A percentile compares a stretch with the other conserved stretches of the same genome.
phyloP scores from a whole-genome alignment of 2,329 filamentous ascomycete genomes.

The Orbilia javanica region DNA sequence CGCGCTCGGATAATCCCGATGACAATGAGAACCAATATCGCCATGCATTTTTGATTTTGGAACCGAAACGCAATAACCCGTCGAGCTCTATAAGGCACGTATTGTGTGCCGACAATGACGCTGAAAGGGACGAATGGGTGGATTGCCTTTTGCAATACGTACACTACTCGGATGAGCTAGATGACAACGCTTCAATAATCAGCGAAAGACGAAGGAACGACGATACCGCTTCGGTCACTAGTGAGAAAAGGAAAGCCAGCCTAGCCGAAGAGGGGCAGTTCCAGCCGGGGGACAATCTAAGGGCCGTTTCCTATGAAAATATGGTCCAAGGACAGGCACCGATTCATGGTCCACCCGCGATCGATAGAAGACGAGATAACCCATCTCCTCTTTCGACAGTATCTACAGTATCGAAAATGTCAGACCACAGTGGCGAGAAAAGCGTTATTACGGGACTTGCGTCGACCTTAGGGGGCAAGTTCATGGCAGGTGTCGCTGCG shows the following conservation, averaged over 20 bases:
- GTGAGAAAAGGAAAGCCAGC: conserved; percentile 67
- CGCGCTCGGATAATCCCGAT: conserved; percentile 72
- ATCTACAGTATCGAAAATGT: conserved; percentile 55
- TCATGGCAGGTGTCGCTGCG: conserved; percentile 68
- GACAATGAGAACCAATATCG: conserved; percentile 94
- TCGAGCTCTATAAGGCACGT: conserved; percentile 90
- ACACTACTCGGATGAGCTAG: conserved; percentile 77
- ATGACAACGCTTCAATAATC: conserved; percentile 64
- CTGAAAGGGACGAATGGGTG: conserved; percentile 93
- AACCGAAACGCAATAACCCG: conserved; percentile 96
- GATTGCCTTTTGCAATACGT: conserved; percentile 90
- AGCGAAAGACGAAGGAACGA: conserved; percentile 62
- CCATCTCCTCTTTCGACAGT: conserved; percentile 57
- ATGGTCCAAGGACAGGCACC: conserved; percentile 64
- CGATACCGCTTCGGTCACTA: conserved; percentile 65
- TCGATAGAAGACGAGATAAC: conserved; percentile 58
- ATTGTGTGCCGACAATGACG: conserved; percentile 92
- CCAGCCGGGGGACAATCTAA: conserved; percentile 62
- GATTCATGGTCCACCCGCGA: conserved; percentile 60
- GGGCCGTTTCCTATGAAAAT: conserved; percentile 64
- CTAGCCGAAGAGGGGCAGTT: conserved; percentile 64
- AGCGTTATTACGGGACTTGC: conserved; percentile 78
- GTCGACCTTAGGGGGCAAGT: conserved; percentile 86
- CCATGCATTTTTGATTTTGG: conserved; percentile 92
- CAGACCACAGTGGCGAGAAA: conserved; percentile 73